These are phyloP conservation scores for Metschnikowia gelsemii DNA, from an alignment of 805 yeast genomes.

Conservation along the genomic window DNA sequence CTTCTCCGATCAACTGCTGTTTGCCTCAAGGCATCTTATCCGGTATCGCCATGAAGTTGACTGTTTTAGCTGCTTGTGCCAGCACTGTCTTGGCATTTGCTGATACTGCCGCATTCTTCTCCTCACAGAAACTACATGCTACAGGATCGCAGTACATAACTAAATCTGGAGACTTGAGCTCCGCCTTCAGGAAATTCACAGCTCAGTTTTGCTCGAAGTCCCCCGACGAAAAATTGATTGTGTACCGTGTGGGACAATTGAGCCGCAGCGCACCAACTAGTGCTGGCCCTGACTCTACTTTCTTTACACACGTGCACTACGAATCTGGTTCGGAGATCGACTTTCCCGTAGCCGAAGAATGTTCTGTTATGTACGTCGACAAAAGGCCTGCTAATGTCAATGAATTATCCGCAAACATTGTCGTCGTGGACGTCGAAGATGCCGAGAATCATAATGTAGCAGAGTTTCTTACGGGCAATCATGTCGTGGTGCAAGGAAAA, in stretches of 20 bases:
- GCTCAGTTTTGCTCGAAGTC: slow-evolving; percentile 21
- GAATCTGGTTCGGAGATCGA: slow-evolving; percentile 17
- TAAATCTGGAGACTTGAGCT: slow-evolving; percentile 22
- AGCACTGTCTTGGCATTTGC: slow-evolving; percentile 20
- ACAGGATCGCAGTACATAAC: slow-evolving; percentile 24
- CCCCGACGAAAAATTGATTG: slow-evolving; percentile 20
- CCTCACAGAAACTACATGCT: slow-evolving; percentile 10
- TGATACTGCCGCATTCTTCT: slow-evolving; percentile 21
- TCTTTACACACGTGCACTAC: slow-evolving; percentile 20
- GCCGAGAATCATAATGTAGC: slow-evolving; percentile 19
- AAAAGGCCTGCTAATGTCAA: slow-evolving; percentile 3
- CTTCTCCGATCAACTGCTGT: background rate
- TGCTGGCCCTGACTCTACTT: slow-evolving; percentile 5
- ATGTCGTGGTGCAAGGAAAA: slow-evolving; percentile 30
- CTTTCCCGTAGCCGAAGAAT: slow-evolving; percentile 13
- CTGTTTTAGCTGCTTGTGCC: slow-evolving; percentile 18
- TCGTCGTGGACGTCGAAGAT: slow-evolving; percentile 29
- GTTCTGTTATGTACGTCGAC: slow-evolving; percentile 15
- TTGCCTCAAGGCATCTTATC: background rate
- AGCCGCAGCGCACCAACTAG: slow-evolving; percentile 5
- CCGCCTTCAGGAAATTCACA: slow-evolving; percentile 20
- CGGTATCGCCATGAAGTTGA: slow-evolving; percentile 13
- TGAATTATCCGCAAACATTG: slow-evolving; percentile 14
- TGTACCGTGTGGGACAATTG: slow-evolving; percentile 30
- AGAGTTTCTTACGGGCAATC: slow-evolving; percentile 19